Base-by-base conservation (phyloP, 2,329 filamentous ascomycete species). In the Diaporthe capsici region DNA sequence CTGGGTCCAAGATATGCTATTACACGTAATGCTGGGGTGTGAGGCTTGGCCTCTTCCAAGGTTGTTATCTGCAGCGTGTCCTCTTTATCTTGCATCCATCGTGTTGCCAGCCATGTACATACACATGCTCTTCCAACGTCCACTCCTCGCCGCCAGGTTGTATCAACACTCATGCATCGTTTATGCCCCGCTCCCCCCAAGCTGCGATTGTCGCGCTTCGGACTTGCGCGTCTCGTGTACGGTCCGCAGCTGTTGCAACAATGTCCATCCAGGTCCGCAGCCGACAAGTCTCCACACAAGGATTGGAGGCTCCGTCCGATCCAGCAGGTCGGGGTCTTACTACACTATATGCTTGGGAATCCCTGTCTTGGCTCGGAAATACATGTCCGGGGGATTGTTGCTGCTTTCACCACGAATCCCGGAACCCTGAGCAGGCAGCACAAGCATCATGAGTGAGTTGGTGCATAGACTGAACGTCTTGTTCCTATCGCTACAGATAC, bases 11-110 rank as follows among this genome's bases (percentile, higher is more conserved):
- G 47, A 34, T 70, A 42, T 53, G n/a, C 34, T 42, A 51, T 49
- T 49, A n/a, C 31, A 51, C 47, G 31, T 31, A 15, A 25, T 55
- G 8, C 17, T 28, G 47, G 65, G 65, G 34, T 70, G 8, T 15
- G 34, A 42, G 49, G 65, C 65, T 70, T 70, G 65, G 65, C 49
- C 49, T 37, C 7, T 55, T 55, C 28, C 25, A 22, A 31, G 51
- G 51, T 31, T 12, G 34, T 13, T 25, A 42, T 55, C 65, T 22
- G 12, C 34, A 17, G 47, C 47, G 22, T 39, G 63, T 20, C 47
- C 31, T 39, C 63, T 53, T 53, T 53, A 34, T 39, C 47, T 68
- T n/a, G 3, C 20, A 39, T 25, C n/a, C 17, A 5, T 9, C 13
- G 6, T 55, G 1, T 13, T 31, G 49, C n/a, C 65, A 39, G 12